A percentile compares a stretch with the other conserved stretches of the same genome.
Evolutionary conservation across 768 basidiomycete genomes (phyloP).

Genomic region (Trametes sanguinea): DNA sequence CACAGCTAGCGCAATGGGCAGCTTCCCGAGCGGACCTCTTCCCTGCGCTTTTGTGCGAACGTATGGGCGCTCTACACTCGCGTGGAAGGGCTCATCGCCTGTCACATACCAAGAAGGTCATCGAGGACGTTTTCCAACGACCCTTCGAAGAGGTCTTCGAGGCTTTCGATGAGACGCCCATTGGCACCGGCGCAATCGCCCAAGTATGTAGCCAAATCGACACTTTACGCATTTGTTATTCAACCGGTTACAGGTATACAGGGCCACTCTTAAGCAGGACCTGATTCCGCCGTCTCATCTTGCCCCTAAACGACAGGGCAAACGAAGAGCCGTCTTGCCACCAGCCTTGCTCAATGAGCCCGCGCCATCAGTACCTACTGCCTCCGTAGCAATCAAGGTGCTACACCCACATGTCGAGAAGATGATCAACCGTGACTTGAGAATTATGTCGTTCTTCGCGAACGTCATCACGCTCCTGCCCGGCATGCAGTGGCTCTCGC

Average conservation of each 20-base stretch:
- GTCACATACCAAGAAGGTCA: conserved; percentile 73
- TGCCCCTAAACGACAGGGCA: conserved; percentile 64
- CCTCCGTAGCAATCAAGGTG: conserved; percentile 93
- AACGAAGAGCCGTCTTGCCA: conserved; percentile 51
- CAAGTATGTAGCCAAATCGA: conserved; percentile 50
- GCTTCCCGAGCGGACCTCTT: conserved; percentile 94
- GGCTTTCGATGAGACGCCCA: conserved; percentile 81
- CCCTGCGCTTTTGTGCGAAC: conserved; percentile 80
- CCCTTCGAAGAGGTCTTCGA: conserved; percentile 90
- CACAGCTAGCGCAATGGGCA: conserved; percentile 96
- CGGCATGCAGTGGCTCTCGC: conserved; percentile 94
- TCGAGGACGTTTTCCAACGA: conserved; percentile 81
- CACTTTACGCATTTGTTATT: neutral
- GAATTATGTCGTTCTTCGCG: conserved; percentile 95
- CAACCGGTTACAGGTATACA: conserved; percentile 65
- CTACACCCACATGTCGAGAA: conserved; percentile 86
- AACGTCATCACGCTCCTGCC: conserved; percentile 75
- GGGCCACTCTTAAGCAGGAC: conserved; percentile 80
- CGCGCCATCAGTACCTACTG: conserved; percentile 73
- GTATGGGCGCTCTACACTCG: conserved; percentile 86
- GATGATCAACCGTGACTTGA: conserved; percentile 84
- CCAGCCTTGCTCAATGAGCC: conserved; percentile 52
- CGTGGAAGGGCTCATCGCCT: conserved; percentile 81
- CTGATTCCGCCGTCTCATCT: conserved; percentile 86
- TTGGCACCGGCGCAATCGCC: conserved; percentile 98